Base-by-base conservation (phyloP, 179 eudicot species). In the Heliamphora pulchella region DNA sequence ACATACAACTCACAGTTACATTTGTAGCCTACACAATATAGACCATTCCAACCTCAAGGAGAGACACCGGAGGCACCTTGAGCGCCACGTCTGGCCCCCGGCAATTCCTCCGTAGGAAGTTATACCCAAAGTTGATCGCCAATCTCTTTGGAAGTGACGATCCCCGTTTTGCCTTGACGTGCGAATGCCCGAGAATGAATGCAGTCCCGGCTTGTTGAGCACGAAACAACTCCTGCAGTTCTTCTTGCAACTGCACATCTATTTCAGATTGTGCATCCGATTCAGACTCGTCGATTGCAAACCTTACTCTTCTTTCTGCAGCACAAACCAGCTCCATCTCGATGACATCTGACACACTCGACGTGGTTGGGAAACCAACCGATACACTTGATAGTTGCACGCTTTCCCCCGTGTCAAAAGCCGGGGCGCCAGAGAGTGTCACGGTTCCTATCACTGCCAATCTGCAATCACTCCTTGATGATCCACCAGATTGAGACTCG, bases 1-100 rank as follows among this genome's bases (percentile, higher is more conserved):
- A 58, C 69, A 57, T 8, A 48, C 31, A 50, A 51, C 70, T 10
- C 44, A 3, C 4, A 72, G 46, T 31, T 18, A 14, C 62, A 53
- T 9, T 17, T 74, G 15, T 8, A 69, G 62, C 43, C 82, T 82
- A 94, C 41, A 94, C 94, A 81, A 94, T 88, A 81, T 95, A 95
- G 65, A 95, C 98, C 98, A 94, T 93, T 73, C 98, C 98, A 43
- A 95, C 98, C 86, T 95, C 97, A 10, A 95, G 91, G 17, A 91
- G 87, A 3, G 98, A 95, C 67, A 86, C 97, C 0, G 97, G 94
- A 70, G 98, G 98, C 79, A 93, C 97, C 84, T 86, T 85, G 5
- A 95, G 91, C 0, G 90, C 92, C 57, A 91, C 97, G 78, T 93
- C 95, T 2, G 97, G 85, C 3, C 97, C 98, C 83, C 98, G 82